Evolutionary conservation across 169 alveolate species (phyloP).

Genomic region (Perkinsus olseni): DNA sequence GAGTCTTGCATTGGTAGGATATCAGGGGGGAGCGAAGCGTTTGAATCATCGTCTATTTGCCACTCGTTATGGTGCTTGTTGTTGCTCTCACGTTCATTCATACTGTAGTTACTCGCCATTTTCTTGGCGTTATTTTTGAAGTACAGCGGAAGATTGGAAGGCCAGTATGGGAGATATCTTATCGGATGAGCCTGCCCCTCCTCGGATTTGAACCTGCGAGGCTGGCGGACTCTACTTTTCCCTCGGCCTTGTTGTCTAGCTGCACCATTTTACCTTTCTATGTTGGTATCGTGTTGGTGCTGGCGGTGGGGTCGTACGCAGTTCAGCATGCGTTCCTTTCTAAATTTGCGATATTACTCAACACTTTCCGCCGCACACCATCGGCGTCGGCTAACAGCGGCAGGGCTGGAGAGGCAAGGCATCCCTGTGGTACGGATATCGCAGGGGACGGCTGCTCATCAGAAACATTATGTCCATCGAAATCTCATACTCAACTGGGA

Average conservation of each 20-base stretch:
- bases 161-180: background rate
- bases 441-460: background rate
- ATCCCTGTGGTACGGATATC: background rate
- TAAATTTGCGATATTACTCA: background rate
- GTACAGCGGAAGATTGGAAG: background rate
- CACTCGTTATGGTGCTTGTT: no score
- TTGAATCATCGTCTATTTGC: background rate
- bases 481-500: background rate
- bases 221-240: no score
- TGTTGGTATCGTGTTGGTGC: no score
- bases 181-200: background rate
- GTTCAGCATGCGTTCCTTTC: background rate
- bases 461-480: background rate
- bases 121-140: background rate
- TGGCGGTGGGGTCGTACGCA: background rate
- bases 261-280: background rate
- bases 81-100: no score
- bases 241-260: no score
- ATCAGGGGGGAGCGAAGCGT: background rate
- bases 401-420: background rate
- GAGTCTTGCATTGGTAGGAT: background rate
- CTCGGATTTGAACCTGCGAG: background rate
- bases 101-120: background rate
- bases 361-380: background rate
- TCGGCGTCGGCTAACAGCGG: background rate